Base-by-base conservation (phyloP, 164 flowering plant species). In the Annona squamosa region DNA sequence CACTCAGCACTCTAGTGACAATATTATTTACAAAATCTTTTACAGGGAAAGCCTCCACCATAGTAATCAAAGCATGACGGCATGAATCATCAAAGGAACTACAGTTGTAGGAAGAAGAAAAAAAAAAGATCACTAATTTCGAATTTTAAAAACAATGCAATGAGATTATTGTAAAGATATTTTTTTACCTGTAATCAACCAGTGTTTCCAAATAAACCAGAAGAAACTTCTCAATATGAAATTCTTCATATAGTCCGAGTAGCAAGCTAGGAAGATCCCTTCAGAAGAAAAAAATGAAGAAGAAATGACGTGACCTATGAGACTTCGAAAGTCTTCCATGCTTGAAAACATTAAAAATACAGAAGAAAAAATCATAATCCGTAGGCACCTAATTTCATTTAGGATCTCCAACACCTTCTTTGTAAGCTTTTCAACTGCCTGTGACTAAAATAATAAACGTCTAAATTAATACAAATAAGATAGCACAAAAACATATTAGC, bases 231-330 rank as follows among this genome's bases (percentile, higher is more conserved):
- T 91, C 90, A 17, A 87, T 87, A 65, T 90, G 89, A 86, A 88
- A 95, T 81, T 87, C 94, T 78, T 86, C 79, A 3, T 84, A 79
- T 67, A 95, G 75, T 26, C 75, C 87, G 62, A 62, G 48, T 46
- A 95, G 85, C 68, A 90, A 67, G 71, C 79, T 87, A 72, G 87
- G 65, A 46, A 95, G 75, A 81, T 90, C 94, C 85, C 98, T 93
- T 71, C 68, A 78, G 56, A 45, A 45, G 52, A 68, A 52, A 68
- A 72, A 41, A 63, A 6, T 65, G 71, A 71, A 62, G 17, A 72
- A 71, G 45, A 1, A 1, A 61, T 2, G 13, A 52, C 1, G 0
- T 52, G 68, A 17, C 10, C 48, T 42, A 16, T 16, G 65, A 73
- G 4, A 41, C 5, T n/a, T 37, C 37, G 42, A 6, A n/a, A 68